Evolutionary conservation across 1,284 basidiomycete genomes (phyloP), one percentile per base, ranked within the genome.

Genomic region (Schizopora paradoxa): DNA sequence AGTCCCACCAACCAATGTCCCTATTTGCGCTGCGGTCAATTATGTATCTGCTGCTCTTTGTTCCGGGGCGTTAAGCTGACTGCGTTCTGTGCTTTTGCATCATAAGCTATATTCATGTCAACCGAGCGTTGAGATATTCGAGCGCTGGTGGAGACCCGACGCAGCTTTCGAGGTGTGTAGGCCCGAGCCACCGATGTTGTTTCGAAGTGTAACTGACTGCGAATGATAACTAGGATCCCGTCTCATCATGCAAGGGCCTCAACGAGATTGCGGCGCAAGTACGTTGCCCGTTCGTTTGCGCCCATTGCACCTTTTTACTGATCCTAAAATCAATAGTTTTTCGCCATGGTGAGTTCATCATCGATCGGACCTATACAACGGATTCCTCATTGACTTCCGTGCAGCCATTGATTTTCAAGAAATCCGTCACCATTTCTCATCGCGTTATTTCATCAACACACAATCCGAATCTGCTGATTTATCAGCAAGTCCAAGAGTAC

Each of bases 401-500:
- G 10, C 52, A 84, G 83, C 66, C 78, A 3, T 79, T 76, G 51
- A 49, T 79, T 1, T 74, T 78, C 52, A 66, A 74, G 4, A 64
- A 67, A 23, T 76, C 76, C 1, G 67, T 73, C 49, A 74, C 69
- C 2, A 56, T 77, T 11, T 69, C 69, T 6, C 68, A 65, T 38
- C 73, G 79, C 21, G 66, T 86, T 6, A 69, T 84, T 59, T 69
- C 75, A 1, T 79, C 79, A 0, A 80, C 73, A 3, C 57, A 66
- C 45, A 54, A 62, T 3, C 80, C 80, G 1, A 77, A 77, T 54
- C 69, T 72, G 18, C 60, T 85, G 6, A 68, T 82, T 7, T 82
- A 74, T 54, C 66, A 70, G 23, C 82, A 86, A 59, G 74, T 66
- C 13, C 80, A 81, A 53, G 70, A 73, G 54, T 84, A 86, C 59